Conservation (phyloP, 2,329 filamentous ascomycete genomes). For the Diaporthe longicolla region DNA sequence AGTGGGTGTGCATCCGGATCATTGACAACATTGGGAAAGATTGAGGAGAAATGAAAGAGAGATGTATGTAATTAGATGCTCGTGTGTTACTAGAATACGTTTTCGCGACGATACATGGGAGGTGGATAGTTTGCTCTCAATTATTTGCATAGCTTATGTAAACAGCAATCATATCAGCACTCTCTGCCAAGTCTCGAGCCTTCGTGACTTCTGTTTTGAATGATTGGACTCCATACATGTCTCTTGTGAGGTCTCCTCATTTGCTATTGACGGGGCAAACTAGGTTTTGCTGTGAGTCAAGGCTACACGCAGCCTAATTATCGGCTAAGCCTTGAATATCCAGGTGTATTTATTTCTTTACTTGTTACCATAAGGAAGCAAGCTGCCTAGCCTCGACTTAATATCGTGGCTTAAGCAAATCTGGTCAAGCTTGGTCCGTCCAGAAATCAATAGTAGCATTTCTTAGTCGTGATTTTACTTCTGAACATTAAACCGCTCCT, state of each 20-base stretch:
- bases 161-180: not conserved
- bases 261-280: not conserved
- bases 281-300: no score
- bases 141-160: not conserved
- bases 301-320: not conserved
- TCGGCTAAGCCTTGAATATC: not conserved
- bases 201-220: not conserved
- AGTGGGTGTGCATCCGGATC: not conserved
- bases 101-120: not conserved
- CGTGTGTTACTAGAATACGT: not conserved
- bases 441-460: not conserved
- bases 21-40: not conserved
- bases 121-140: not conserved
- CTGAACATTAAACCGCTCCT: not conserved
- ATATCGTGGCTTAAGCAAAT: not conserved
- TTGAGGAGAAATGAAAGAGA: not conserved
- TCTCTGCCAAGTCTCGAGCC: not conserved
- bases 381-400: no score
- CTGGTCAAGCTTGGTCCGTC: not conserved
- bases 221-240: not conserved
- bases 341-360: no score
- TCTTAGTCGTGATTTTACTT: not conserved
- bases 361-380: not conserved
- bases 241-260: not conserved
- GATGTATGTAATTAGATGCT: not conserved